These are phyloP conservation scores for Stephania yunnanensis DNA, from an alignment of 164 flowering plant genomes.

Conservation along the genomic window DNA sequence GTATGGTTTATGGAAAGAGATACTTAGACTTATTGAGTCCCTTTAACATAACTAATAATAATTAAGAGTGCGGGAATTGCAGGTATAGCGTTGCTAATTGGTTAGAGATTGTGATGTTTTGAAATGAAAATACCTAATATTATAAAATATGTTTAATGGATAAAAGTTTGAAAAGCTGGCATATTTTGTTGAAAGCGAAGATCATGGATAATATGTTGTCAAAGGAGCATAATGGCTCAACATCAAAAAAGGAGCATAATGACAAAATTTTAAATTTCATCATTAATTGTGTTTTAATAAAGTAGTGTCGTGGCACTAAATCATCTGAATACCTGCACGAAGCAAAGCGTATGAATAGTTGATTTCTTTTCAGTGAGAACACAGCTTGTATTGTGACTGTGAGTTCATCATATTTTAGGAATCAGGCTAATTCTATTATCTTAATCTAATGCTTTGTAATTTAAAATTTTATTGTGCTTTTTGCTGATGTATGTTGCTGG, in stretches of 20 bases:
- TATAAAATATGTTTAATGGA: neutral
- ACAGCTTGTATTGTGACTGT: too few relatives aligned
- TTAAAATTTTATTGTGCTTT: too few relatives aligned
- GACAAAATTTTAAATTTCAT: neutral
- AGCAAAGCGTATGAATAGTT: neutral
- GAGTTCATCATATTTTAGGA: too few relatives aligned
- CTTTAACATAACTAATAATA: neutral
- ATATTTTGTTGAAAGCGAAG: neutral
- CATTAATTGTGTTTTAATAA: neutral
- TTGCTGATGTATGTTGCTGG: too few relatives aligned
- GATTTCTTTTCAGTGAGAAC: too few relatives aligned
- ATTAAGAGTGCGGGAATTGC: neutral
- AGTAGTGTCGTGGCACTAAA: neutral
- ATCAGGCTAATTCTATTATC: too few relatives aligned
- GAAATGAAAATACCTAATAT: neutral
- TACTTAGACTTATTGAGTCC: neutral
- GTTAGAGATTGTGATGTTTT: neutral
- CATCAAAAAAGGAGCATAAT: neutral
- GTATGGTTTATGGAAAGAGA: too few relatives aligned
- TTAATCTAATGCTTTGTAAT: too few relatives aligned
- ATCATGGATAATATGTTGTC: neutral
- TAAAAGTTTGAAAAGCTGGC: neutral
- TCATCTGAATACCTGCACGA: neutral
- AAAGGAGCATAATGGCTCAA: neutral
- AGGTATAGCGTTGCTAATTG: neutral